Conservation (phyloP, 306 rosid genomes). For the Vigna hirtella region DNA sequence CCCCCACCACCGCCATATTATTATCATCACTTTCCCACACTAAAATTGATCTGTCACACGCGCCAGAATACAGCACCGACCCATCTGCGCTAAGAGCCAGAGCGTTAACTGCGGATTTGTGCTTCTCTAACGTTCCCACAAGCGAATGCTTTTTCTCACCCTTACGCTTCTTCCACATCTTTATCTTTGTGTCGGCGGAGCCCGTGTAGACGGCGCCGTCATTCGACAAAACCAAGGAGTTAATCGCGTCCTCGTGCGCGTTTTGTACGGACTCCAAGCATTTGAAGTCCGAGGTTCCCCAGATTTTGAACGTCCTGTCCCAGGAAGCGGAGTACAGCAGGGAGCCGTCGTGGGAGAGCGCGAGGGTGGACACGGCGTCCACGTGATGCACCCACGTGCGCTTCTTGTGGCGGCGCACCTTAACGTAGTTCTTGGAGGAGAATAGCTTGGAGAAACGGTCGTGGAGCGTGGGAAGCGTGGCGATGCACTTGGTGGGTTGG, state of each 20-base stretch:
- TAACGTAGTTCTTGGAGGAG: constrained; percentile 57
- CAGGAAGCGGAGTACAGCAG: constrained; percentile 77
- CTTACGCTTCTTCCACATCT: constrained; percentile 53
- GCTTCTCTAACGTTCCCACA: constrained; percentile 63
- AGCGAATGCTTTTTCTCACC: constrained; percentile 42
- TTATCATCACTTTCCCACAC: constrained; percentile 64
- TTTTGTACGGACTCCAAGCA: constrained; percentile 62
- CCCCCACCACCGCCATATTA: constrained; percentile 60
- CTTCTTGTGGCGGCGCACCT: constrained; percentile 68
- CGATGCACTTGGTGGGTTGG: constrained; percentile 52
- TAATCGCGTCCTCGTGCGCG: constrained; percentile 83
- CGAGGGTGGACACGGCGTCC: constrained; percentile 70
- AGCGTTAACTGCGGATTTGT: constrained; percentile 75
- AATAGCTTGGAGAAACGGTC: constrained; percentile 57
- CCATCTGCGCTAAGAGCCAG: constrained; percentile 62
- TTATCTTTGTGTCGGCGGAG: constrained; percentile 75
- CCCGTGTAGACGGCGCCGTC: constrained; percentile 67
- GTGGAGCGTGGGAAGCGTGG: constrained; percentile 64
- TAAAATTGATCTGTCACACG: constrained; percentile 73
- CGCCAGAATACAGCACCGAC: constrained; percentile 69
- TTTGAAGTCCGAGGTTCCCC: constrained; percentile 68
- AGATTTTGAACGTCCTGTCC: constrained; percentile 77
- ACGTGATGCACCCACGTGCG: constrained; percentile 79
- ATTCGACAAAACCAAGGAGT: constrained; percentile 55
- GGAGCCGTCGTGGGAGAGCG: constrained; percentile 55